Evolutionary conservation across 257 asterid species (phyloP).

Genomic region (Solanum lycopersicoides): DNA sequence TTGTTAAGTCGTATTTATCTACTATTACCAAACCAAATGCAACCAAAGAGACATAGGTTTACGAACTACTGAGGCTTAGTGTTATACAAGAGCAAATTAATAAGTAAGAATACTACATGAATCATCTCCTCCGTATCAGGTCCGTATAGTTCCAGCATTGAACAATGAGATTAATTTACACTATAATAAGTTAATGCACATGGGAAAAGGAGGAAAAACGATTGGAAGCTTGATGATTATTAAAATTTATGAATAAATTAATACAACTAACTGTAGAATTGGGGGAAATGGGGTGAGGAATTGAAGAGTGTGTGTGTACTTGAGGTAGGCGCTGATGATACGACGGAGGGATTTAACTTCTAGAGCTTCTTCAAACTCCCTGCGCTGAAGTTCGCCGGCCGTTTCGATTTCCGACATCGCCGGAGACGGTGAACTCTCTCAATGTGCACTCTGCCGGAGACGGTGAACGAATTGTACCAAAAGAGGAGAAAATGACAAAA

Average conservation of each 20-base stretch:
- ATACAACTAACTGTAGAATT: background rate
- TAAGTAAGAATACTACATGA: background rate
- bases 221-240: background rate
- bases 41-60: background rate
- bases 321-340: conserved; percentile 93
- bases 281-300: background rate
- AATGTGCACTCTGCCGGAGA: background rate
- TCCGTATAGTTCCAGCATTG: background rate
- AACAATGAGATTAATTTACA: background rate
- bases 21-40: background rate
- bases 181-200: background rate
- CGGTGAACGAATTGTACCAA: background rate
- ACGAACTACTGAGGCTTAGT: background rate
- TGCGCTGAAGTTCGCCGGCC: conserved; percentile 58
- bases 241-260: too few relatives aligned
- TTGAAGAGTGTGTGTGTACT: conserved; percentile 26
- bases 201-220: background rate
- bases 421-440: background rate
- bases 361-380: conserved; percentile 72
- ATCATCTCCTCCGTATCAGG: background rate
- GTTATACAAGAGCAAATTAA: background rate
- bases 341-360: conserved; percentile 93
- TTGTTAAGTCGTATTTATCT: background rate
- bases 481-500: background rate
- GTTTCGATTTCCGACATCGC: conserved; percentile 5